phyloP scores from a whole-genome alignment of 1,139 yeast species.

The Diutina siamensis region DNA sequence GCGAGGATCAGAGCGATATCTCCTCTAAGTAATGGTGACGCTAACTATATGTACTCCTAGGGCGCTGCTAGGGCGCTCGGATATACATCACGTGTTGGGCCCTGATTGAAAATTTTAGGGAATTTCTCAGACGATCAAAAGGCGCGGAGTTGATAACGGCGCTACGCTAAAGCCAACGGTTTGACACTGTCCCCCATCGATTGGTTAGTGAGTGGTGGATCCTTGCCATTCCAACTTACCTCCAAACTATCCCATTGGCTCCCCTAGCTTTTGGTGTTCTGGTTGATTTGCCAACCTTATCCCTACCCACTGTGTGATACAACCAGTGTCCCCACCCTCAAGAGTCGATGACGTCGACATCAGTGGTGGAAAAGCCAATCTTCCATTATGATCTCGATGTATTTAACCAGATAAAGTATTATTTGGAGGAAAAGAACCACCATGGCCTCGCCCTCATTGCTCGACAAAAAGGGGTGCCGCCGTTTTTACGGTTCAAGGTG shows the following conservation, averaged over 20 bases:
- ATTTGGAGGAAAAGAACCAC: conserved; percentile 40
- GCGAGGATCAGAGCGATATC: too few species aligned
- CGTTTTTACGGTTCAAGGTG: conserved; percentile 60
- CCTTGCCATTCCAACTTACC: too few species aligned
- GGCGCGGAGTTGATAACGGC: not conserved
- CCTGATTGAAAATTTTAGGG: not conserved
- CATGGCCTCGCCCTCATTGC: conserved; percentile 71
- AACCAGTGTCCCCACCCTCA: not conserved
- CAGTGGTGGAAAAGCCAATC: conserved; percentile 2
- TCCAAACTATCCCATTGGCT: too few species aligned
- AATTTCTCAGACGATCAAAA: not conserved
- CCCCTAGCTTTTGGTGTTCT: too few species aligned
- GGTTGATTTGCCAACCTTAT: not conserved
- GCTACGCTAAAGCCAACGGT: too few species aligned
- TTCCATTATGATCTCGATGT: conserved; percentile 32
- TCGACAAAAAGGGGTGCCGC: conserved; percentile 79
- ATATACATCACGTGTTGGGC: not conserved
- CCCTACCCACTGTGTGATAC: too few species aligned
- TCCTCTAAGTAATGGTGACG: too few species aligned
- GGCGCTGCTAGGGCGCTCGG: too few species aligned
- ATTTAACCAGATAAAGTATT: conserved; percentile 26
- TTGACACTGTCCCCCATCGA: too few species aligned
- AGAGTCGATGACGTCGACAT: not conserved
- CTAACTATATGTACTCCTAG: too few species aligned
- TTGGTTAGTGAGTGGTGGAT: too few species aligned